Evolutionary conservation across 768 basidiomycete genomes (phyloP), one percentile per base, ranked within the genome.

Genomic region (Boletus tylopilopsis): DNA sequence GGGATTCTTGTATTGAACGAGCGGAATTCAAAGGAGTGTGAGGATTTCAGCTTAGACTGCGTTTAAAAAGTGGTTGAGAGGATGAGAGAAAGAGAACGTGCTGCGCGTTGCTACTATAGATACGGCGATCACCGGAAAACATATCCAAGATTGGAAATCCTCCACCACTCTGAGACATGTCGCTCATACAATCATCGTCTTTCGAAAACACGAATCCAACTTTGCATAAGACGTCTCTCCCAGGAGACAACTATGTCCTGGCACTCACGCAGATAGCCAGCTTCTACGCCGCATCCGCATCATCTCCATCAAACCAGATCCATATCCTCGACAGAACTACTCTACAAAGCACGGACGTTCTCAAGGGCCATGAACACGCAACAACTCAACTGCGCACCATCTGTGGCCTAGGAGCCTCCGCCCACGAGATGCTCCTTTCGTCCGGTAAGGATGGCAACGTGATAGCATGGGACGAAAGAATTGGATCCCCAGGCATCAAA

Each of bases 391-490:
- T 89, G 40, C 71, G 75, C 45, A 66, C 77, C 0, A 68, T 77
- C 0, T 56, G 69, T 18, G 63, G 67, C 15, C 60, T 84, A 3
- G 73, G 73, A 1, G 74, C 74, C 2, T 60, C 70, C 1, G 56
- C 68, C 32, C 71, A 72, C 11, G 71, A 71, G 24, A 72, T 69
- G 32, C 70, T 90, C 6, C 60, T 88, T 16, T 84, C 86, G 2
- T 81, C 80, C 11, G 86, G 90, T 2, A 80, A 76, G 55, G 87
- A 90, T 55, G 87, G 87, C 2, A 72, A 74, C 45, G 78, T 92
- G 47, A 80, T 78, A 51, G 74, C 81, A 25, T 92, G 90, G 90
- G 90, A 92, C 63, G 78, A 80, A 47, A 78, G 89, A 49, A 71
- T 78, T 30, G 63, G 70, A 25, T 27, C 76, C 6, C 69, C 74